Evolutionary conservation across 1,284 basidiomycete species (phyloP), one percentile per base, ranked within the genome.

Genomic region (Tilletiopsis washingtonensis): DNA sequence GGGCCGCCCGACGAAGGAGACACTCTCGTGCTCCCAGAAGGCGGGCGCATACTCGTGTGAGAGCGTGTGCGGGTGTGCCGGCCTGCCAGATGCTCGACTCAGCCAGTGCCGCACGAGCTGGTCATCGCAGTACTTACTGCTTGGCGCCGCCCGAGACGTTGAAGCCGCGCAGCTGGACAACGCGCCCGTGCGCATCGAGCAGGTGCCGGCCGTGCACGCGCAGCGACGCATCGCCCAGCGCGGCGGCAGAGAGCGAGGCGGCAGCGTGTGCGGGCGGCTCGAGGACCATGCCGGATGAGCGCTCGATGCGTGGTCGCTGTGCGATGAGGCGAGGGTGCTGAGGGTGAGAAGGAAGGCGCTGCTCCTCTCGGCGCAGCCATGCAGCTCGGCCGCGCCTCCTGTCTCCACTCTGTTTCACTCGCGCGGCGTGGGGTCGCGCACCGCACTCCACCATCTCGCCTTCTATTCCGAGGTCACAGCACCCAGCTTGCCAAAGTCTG

Each of bases 61-160:
- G n/a, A 62, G 52, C 2, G 59, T 59, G 37, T 61, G 54, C n/a
- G 60, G 59, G 1, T 41, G 40, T 6, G 51, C 37, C 4, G 36
- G 46, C 32, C 47, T 49, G 4, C 12, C 12, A 11, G 29, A 39
- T 21, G 9, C 1, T 15, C 34, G 14, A 24, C n/a, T 24, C 11
- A 39, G 32, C 11, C 3, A 23, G 17, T 37, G 40, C 41, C 20
- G 60, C 54, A 24, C 46, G 41, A 48, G 48, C 44, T 24, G 59
- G 56, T 24, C 37, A 12, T 21, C n/a, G 14, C 54, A 19, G 53
- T 47, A 20, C 60, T 41, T 17, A 72, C 71, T 76, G 58, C 55
- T 77, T 77, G 58, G 60, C 68, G 2, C 66, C 59, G 2, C 74
- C 75, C 7, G 67, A 64, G 0, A 77, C 54, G 43, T 75, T 75